Evolutionary conservation across 768 basidiomycete species (phyloP), one percentile per base, ranked within the genome.

Genomic region (Rhodotorula sphaerocarpa): DNA sequence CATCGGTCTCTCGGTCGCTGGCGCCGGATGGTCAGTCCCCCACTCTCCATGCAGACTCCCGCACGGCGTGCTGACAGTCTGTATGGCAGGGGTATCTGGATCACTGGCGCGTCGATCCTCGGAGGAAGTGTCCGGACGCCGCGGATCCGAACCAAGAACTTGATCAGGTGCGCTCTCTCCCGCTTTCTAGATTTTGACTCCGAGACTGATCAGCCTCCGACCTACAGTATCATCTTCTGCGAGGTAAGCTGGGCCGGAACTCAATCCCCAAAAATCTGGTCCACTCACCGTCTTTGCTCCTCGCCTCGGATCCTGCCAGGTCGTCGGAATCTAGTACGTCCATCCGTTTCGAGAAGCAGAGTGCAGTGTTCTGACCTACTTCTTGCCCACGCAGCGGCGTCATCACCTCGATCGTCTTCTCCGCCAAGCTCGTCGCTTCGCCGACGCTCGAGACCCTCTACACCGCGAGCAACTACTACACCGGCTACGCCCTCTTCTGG

Each of bases 291-390:
- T n/a, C n/a, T n/a, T n/a, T n/a, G n/a, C n/a, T n/a, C n/a, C n/a
- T n/a, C n/a, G n/a, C 27, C 45, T 30, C 47, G 3, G 25, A n/a
- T 6, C 21, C 12, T 16, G 70, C 93, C 91, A 97, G 79, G 95
- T 96, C 73, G 92, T 99, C 33, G 95, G 93, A 61, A 97, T 99
- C 73, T 97, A 97, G 78, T 95, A 88, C 60, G 88, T 90, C 55
- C n/a, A n/a, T n/a, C n/a, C n/a, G n/a, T n/a, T n/a, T n/a, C n/a
- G n/a, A n/a, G n/a, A n/a, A n/a, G n/a, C n/a, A n/a, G n/a, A n/a
- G n/a, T n/a, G n/a, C n/a, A n/a, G n/a, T n/a, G n/a, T n/a, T n/a
- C 33, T 21, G 2, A 23, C 34, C 20, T 28, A 2, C 28, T 33
- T 11, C 23, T n/a, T 11, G 20, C 27, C 12, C 28, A 20, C 3